A percentile compares a stretch with the other conserved stretches of the same genome.
phyloP scores from a whole-genome alignment of 371 early-diverging fungal genomes.

The Actinomortierella wolfii region DNA sequence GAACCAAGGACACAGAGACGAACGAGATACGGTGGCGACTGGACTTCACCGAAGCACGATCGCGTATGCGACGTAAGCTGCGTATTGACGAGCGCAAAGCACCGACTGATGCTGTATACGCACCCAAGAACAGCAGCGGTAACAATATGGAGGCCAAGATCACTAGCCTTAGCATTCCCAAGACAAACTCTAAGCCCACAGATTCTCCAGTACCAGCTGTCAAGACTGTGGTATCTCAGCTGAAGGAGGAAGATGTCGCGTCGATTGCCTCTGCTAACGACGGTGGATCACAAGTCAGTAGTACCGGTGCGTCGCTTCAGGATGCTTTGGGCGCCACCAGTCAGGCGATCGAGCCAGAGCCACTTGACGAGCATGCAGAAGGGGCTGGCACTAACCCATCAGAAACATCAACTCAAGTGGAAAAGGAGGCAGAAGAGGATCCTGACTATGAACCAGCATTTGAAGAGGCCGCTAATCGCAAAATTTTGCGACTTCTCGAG shows the following conservation, averaged over 20 bases:
- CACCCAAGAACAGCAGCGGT: constrained; percentile 38
- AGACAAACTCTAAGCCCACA: constrained; percentile 7
- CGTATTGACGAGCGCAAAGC: constrained; percentile 35
- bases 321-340: constrained; percentile 10
- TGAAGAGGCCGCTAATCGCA: constrained; percentile 76
- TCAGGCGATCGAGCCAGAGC: constrained; percentile 1
- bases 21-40: constrained; percentile 60
- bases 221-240: constrained; percentile 24
- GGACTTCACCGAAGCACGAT: constrained; percentile 73
- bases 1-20: constrained; percentile 9
- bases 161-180: constrained; percentile 34
- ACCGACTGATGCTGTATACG: constrained; percentile 22
- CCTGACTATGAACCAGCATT: constrained; percentile 60
- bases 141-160: constrained; percentile 34
- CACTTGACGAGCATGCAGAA: neutral
- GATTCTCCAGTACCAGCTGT: constrained; percentile 17
- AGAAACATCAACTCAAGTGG: neutral
- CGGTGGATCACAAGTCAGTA: constrained; percentile 4
- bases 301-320: constrained; percentile 4
- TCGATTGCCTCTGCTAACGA: constrained; percentile 31
- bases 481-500: constrained; percentile 73
- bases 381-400: neutral
- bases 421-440: constrained; percentile 42
- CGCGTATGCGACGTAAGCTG: constrained; percentile 42
- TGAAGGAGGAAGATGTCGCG: constrained; percentile 34